Evolutionary conservation across 208 protist genomes (phyloP), one percentile per base, ranked within the genome.

Genomic region (Leishmania braziliensis): DNA sequence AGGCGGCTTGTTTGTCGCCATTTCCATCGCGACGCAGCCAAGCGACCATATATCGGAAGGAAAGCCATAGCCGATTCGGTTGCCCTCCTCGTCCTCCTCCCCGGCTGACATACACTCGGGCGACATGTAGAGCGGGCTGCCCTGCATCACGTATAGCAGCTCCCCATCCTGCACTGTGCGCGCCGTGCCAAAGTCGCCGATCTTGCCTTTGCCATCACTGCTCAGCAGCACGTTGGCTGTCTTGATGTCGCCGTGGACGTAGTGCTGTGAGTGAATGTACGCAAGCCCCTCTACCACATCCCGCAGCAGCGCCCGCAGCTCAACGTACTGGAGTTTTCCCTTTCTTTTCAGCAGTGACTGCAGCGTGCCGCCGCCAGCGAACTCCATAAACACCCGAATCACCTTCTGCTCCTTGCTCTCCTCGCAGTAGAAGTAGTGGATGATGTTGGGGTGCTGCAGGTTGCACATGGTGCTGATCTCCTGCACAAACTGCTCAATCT

Each of bases 221-320:
- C 88, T 91, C 23, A 99, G 84, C 73, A 99, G 92, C 23, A 98
- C 86, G 85, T 99, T 99, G 39, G 93, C 93, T 0, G 96, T 96
- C 85, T 99, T 99, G 76, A 99, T 92, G 84, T 99, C 97, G 78
- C 95, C 77, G 80, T 99, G 97, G 6, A 98, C 93, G 87, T 97
- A 95, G 72, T 91, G 72, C 81, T 97, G 90, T 9, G 91, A 82
- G 88, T 99, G 97, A 73, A 99, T 95, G 90, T 98, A 99, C 20
- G 92, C 92, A 18, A 99, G 86, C 12, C 95, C 96, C 60, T 92
- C 87, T 71, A 93, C 89, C 33, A 98, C 84, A 78, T 98, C 92
- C 56, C 81, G 87, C 53, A 95, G 86, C 43, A 96, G 79, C 36
- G 87, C 86, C 69, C 94, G 89, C 75, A 92, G 86, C 75, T 96